Evolutionary conservation across 108 stramenopile species (phyloP).

Genomic region (Cyclotella atomus): DNA sequence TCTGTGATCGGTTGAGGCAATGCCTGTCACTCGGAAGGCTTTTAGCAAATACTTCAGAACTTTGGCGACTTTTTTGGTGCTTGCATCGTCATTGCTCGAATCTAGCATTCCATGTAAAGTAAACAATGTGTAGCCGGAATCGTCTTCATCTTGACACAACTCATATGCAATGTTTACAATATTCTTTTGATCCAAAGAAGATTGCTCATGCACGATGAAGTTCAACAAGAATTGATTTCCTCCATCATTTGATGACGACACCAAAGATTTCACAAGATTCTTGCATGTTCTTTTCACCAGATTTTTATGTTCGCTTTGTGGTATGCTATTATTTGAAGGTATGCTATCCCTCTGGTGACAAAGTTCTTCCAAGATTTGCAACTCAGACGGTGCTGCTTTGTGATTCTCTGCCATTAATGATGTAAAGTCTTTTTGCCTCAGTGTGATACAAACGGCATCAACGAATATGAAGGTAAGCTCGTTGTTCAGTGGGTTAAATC

Average conservation of each 20-base stretch:
- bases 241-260: constrained; percentile 8
- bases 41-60: constrained; percentile 2
- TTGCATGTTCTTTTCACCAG: neutral
- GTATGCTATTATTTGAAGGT: neutral
- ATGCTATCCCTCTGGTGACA: constrained; percentile 24
- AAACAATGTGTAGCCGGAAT: neutral
- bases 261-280: neutral
- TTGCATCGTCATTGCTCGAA: neutral
- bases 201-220: neutral
- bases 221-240: constrained; percentile 7
- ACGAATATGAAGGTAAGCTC: constrained; percentile 60
- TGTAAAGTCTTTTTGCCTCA: constrained; percentile 64
- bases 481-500: constrained; percentile 28
- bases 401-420: constrained; percentile 66
- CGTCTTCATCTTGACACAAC: no score
- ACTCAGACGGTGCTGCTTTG: constrained; percentile 77
- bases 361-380: constrained; percentile 71
- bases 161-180: constrained; percentile 16
- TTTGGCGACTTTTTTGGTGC: neutral
- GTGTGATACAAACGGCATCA: constrained; percentile 50
- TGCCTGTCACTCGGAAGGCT: neutral
- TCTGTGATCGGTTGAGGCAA: constrained; percentile 6
- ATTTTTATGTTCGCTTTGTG: neutral
- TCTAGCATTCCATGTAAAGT: neutral
- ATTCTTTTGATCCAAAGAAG: neutral